These are phyloP conservation scores for Phoma sp. DNA, from an alignment of 2,329 filamentous ascomycete species.

Conservation along the genomic window DNA sequence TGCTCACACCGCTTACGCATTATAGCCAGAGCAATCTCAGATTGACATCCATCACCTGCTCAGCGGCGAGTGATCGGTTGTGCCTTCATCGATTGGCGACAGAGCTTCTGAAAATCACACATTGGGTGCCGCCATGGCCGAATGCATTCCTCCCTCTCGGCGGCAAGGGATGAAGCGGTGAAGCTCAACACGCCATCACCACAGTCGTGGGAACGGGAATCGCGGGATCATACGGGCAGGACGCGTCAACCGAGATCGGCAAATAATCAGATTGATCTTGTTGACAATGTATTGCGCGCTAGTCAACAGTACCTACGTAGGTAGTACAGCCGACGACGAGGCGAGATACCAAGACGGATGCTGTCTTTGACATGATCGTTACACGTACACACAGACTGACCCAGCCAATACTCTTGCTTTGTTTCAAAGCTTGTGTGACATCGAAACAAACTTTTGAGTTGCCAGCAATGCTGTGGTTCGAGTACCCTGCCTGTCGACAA, in stretches of 20 bases:
- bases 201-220: constrained; percentile 32
- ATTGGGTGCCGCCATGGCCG: not conserved
- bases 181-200: constrained; percentile 12
- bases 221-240: constrained; percentile 38
- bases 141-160: constrained; percentile 5
- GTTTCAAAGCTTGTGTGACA: constrained; percentile 21
- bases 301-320: constrained; percentile 18
- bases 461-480: constrained; percentile 32
- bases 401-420: constrained; percentile 14
- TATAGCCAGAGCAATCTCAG: not conserved
- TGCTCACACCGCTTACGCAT: no score
- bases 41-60: not conserved
- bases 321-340: constrained; percentile 27
- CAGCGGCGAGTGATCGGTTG: not conserved
- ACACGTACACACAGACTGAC: constrained; percentile 29
- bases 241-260: constrained; percentile 28
- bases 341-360: constrained; percentile 31
- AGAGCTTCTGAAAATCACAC: not conserved
- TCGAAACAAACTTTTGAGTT: constrained; percentile 37
- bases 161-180: constrained; percentile 13
- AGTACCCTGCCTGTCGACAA: constrained; percentile 38
- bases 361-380: constrained; percentile 39
- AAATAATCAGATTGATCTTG: constrained; percentile 25
- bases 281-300: constrained; percentile 30
- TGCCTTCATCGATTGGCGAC: not conserved